Conservation (phyloP, 2,329 filamentous ascomycete genomes). For the Aureobasidium sp. region DNA sequence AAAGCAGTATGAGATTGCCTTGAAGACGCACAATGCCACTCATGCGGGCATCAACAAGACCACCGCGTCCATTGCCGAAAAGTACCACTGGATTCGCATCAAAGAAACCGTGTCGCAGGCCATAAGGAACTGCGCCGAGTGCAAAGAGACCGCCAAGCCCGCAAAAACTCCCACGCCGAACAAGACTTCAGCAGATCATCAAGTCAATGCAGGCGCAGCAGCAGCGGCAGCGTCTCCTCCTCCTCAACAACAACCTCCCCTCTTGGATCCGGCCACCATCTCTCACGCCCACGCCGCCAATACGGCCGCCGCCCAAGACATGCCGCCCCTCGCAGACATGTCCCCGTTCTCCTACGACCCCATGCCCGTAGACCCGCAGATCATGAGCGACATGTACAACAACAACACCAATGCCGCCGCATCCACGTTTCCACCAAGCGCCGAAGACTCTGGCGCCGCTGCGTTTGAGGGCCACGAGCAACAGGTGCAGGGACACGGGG, state of each 20-base stretch:
- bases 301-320: slow-evolving; percentile 24
- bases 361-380: slow-evolving; percentile 55
- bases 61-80: slow-evolving; percentile 85
- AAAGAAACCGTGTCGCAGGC: slow-evolving; percentile 95
- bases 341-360: slow-evolving; percentile 42
- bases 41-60: slow-evolving; percentile 98
- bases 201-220: slow-evolving; percentile 22
- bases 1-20: slow-evolving; percentile 83
- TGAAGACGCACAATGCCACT: slow-evolving; percentile 62
- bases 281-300: slow-evolving; percentile 18
- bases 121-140: slow-evolving; percentile 84
- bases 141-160: slow-evolving; percentile 55
- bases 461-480: background rate
- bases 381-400: slow-evolving; percentile 42
- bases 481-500: background rate
- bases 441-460: too few species aligned
- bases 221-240: background rate
- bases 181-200: slow-evolving; percentile 21
- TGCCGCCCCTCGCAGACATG: slow-evolving; percentile 32
- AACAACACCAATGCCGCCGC: too few species aligned
- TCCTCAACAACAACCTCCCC: background rate
- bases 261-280: background rate
- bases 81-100: slow-evolving; percentile 95
- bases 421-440: too few species aligned
- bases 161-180: background rate